Base-by-base conservation (phyloP, 2,329 filamentous ascomycete genomes). In the Bipolaris gigantea region DNA sequence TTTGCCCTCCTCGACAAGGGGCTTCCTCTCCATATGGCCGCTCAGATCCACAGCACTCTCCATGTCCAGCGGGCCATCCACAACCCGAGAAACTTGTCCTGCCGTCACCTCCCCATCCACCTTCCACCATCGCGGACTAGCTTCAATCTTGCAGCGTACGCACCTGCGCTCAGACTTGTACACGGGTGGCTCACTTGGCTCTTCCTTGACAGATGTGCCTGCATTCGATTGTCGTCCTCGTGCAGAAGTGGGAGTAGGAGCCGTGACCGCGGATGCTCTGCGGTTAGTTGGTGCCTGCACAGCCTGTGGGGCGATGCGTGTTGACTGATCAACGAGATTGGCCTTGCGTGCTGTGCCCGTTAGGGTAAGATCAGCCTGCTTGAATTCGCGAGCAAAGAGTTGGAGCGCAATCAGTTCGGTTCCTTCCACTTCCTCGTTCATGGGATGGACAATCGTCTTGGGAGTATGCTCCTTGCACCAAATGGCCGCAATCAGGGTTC, bases 301-400 rank as follows among this genome's bases (percentile, higher is more conserved):
- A 15, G 64, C 44, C 42, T 73, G 69, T 15, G 75, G 75, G 19
- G 75, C 72, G 43, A 73, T 71, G 21, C 77, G 76, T 70, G 87
- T 90, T 11, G 84, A 85, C 46, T 84, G 81, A 52, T 84, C 85
- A 68, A 88, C 83, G 38, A 94, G 82, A 55, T 90, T 94, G 19
- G 94, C 93, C 75, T 96, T 97, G 50, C 94, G 88, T 19, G 94
- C 90, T 16, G 93, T 97, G 25, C 94, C 94, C 2, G 92, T 97
- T 64, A 97, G 78, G 2, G 89, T 85, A 36, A 93, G 83, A 71
- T 99, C 94, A 8, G 94, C 93, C 75, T 97, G 93, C 75, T 99
- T 99, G 79, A 91, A 97, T 53, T 88, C 92, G 62, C 88, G 88
- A 40, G 89, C 90, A 71, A 89, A 99, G 23, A 96, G 81, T 72